Conservation (phyloP, 805 yeast genomes). For the Myxozyma melibiosi region DNA sequence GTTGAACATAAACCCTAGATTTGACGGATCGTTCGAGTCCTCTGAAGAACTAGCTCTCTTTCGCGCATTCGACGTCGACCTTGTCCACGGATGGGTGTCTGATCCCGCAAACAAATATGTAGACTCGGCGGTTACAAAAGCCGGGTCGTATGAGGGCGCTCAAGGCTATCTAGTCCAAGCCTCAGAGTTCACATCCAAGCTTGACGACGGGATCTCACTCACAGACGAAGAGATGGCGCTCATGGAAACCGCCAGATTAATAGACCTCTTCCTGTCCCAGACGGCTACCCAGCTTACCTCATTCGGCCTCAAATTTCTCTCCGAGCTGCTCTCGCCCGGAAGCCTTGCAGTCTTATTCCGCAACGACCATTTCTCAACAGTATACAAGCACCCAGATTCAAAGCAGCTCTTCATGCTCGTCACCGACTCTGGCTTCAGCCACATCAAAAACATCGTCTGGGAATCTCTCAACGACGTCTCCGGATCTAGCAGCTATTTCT, state of each 20-base stretch:
- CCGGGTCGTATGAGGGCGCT: constrained; percentile 58
- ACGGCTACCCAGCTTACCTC: constrained; percentile 77
- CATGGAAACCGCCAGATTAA: constrained; percentile 29
- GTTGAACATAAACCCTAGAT: constrained; percentile 68
- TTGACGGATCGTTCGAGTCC: constrained; percentile 61
- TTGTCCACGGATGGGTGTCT: constrained; percentile 87
- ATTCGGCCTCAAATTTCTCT: constrained; percentile 59
- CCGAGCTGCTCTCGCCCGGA: constrained; percentile 51
- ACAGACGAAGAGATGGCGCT: constrained; percentile 17
- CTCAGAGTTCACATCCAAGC: constrained; percentile 41
- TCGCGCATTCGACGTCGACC: constrained; percentile 56
- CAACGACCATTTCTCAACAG: constrained; percentile 84
- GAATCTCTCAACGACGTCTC: constrained; percentile 66
- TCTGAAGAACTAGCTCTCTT: constrained; percentile 61
- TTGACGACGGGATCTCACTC: constrained; percentile 14
- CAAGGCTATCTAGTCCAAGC: constrained; percentile 59
- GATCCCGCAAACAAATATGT: constrained; percentile 44
- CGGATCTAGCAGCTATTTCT: constrained; percentile 71
- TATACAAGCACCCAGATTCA: constrained; percentile 46
- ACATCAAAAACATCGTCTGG: constrained; percentile 69
- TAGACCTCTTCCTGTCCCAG: constrained; percentile 55
- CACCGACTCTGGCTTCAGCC: constrained; percentile 68
- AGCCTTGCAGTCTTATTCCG: constrained; percentile 75
- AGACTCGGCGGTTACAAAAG: constrained; percentile 43
- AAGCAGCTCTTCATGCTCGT: constrained; percentile 63